Evolutionary conservation across 176 grass and related monocot genomes (phyloP), one percentile per base, ranked within the genome.

Genomic region (Avena insularis): DNA sequence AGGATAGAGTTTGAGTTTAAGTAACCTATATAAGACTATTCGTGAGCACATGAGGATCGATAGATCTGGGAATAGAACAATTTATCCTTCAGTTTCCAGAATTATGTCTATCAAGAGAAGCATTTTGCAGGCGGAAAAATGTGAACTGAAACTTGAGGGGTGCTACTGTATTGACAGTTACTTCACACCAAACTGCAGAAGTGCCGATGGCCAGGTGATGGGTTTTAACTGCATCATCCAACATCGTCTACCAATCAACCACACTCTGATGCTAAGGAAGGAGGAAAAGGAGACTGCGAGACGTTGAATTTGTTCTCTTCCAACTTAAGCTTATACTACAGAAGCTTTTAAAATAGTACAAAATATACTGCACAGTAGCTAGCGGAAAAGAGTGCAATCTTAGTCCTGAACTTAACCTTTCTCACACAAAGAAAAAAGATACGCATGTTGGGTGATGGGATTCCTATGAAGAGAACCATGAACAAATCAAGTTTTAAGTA

Each of bases 201-300:
- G 43, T 12, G 59, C 21, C 23, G 17, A 12, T 35, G 36, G 40
- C 40, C 40, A 43, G 43, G 19, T 76, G 57, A 90, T 75, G 48
- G 58, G 50, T 58, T 87, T 87, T 87, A 80, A 87, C 85, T 84
- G 38, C 38, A 67, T 31, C 68, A 36, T 31, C 49, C 68, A 87
- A 67, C 75, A 14, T 0, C 62, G 25, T 64, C 89, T 70, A 84
- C 59, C 85, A 77, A 81, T 69, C 59, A 81, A 70, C 62, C 12
- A 20, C 9, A 71, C n/a, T 82, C 6, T 50, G 14, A 79, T 70
- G 65, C 12, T 11, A 50, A 70, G 3, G 43, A 21, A 73, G 20
- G 70, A 48, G 43, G 11, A 20, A 20, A 9, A 23, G 4, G 58
- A 82, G 80, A 13, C 11, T 12, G 20, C 9, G 57, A 65, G 62